phyloP scores from a whole-genome alignment of 1,139 yeast genomes.

The Maudiozyma humilis region DNA sequence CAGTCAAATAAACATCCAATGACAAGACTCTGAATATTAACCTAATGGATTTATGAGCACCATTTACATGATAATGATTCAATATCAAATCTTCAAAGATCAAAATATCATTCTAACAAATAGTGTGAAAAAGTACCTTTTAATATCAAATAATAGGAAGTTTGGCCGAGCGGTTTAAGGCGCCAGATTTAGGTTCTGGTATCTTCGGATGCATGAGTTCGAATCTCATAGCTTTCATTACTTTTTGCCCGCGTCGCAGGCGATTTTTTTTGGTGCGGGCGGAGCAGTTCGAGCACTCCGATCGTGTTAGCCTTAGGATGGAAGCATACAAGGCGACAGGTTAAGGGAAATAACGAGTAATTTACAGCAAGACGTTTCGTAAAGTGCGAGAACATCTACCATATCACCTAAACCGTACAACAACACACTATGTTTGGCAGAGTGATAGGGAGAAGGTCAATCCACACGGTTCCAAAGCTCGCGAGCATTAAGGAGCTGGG shows the following conservation, averaged over 20 bases:
- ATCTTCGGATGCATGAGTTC: constrained; percentile 31
- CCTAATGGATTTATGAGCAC: no score
- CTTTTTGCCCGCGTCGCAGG: constrained; percentile 7
- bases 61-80: no score
- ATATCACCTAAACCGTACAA: no score
- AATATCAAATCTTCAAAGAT: no score
- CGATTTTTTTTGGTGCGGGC: not conserved
- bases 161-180: constrained; percentile 31
- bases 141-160: constrained; percentile 15
- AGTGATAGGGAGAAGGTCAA: constrained; percentile 19
- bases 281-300: not conserved
- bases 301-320: not conserved
- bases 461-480: constrained; percentile 63
- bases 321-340: no score
- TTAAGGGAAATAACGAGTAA: not conserved
- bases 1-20: no score
- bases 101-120: no score
- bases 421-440: constrained; percentile 11
- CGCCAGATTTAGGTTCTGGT: constrained; percentile 31
- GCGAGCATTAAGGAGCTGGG: constrained; percentile 36
- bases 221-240: constrained; percentile 29
- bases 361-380: constrained; percentile 1
- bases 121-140: not conserved
- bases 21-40: no score
- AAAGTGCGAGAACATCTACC: no score